A percentile compares a stretch with the other conserved stretches of the same genome.
Conservation (phyloP, 176 grass and related monocot genomes). For the Aechmea fasciata region DNA sequence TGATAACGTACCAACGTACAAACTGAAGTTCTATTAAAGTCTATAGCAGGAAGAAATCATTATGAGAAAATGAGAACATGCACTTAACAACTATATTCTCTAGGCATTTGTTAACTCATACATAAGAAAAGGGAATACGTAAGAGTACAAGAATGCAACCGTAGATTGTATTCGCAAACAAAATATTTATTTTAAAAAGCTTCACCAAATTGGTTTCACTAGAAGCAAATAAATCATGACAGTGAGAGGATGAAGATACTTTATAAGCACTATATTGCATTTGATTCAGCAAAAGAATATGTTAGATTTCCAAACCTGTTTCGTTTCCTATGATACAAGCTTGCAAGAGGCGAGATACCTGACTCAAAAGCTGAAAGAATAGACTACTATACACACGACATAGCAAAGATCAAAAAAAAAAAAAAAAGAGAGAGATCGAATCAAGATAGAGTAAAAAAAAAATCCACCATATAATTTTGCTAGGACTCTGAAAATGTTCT, state of each 20-base stretch:
- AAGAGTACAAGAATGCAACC: too few relatives aligned
- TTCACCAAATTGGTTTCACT: neutral
- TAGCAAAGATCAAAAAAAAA: neutral
- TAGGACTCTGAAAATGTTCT: slow-evolving; percentile 30
- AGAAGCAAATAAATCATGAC: slow-evolving; percentile 7
- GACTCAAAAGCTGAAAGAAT: slow-evolving; percentile 32
- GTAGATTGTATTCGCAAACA: too few relatives aligned
- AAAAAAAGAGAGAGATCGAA: neutral
- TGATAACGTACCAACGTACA: too few relatives aligned
- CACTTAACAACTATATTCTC: too few relatives aligned
- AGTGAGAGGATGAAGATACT: slow-evolving; percentile 8
- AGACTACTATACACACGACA: slow-evolving; percentile 44
- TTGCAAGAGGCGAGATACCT: neutral
- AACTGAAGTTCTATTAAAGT: too few relatives aligned
- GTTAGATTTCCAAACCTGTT: slow-evolving; percentile 26
- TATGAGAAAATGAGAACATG: too few relatives aligned
- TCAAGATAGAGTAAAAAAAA: neutral
- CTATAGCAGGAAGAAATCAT: too few relatives aligned
- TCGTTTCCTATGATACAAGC: slow-evolving; percentile 4
- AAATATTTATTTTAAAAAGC: too few relatives aligned
- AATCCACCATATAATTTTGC: slow-evolving; percentile 18
- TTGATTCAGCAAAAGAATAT: slow-evolving; percentile 20
- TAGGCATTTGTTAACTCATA: too few relatives aligned
- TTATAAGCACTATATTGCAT: slow-evolving; percentile 8
- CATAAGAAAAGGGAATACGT: too few relatives aligned